Base-by-base conservation (phyloP, 1,139 yeast genomes). In the Taphrina communis region DNA sequence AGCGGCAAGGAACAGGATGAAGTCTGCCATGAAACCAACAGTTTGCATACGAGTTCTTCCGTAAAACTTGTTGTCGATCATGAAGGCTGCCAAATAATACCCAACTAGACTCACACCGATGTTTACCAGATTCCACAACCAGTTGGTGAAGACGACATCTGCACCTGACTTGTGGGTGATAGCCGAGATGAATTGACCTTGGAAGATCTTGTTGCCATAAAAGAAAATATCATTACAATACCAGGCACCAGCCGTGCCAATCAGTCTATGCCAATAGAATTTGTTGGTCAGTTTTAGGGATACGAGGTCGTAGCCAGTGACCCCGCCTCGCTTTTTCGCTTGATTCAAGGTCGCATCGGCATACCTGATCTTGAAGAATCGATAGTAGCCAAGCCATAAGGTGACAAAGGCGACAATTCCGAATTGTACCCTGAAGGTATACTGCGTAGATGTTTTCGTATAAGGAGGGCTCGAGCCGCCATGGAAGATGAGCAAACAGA, bases 71-170 rank as follows among this genome's bases (percentile, higher is more conserved):
- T 81, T 79, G 77, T 86, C 90, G 70, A 86, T 78, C 71, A 86
- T 81, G 73, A 87, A 85, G 69, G 84, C 82, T 41, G 89, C 79
- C 70, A 81, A 77, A 86, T 88, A 86, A 80, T 86, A 86, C 73
- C 90, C 90, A 72, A 87, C 88, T 75, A 86, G 81, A 51, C 89
- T 83, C 77, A 88, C 88, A 72, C 89, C 90, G 80, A 86, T 82
- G 77, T 86, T 83, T 78, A 86, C 85, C 79, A 87, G 80, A 81
- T 86, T 86, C 82, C 77, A 85, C 79, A 76, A 80, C 84, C 81
- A 78, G 84, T 96, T 96, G 72, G 86, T 93, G 95, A 76, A 93
- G 89, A 81, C 96, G 87, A 76, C 89, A 77, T 80, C 88, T 84
- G 82, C 86, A 11, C 63, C 63, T 14, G 50, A 17, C 86, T 75